These are phyloP conservation scores for Aulographum hederae DNA, from an alignment of 2,329 filamentous ascomycete species.

Conservation along the genomic window DNA sequence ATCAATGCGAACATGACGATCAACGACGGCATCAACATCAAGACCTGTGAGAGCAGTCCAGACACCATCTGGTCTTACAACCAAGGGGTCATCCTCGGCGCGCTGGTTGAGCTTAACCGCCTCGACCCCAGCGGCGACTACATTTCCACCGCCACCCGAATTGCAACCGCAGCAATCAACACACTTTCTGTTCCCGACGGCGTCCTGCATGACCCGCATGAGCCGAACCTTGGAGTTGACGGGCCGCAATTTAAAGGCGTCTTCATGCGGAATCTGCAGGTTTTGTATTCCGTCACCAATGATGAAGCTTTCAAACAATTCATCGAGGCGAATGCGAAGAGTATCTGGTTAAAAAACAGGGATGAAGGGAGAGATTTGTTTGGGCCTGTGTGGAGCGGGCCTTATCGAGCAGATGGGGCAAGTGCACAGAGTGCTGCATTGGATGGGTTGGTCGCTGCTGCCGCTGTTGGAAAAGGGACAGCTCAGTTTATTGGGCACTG, in stretches of 20 bases:
- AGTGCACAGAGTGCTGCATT: background rate
- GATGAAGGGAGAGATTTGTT: conserved; percentile 11
- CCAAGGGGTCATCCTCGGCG: conserved; percentile 42
- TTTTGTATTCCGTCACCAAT: conserved; percentile 34
- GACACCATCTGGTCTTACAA: conserved; percentile 15
- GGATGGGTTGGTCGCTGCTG: background rate
- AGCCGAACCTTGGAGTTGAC: conserved; percentile 13
- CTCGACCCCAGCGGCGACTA: conserved; percentile 17
- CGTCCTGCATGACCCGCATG: conserved; percentile 21
- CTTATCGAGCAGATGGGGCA: background rate
- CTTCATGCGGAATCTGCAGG: conserved; percentile 45
- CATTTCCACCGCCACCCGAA: conserved; percentile 17
- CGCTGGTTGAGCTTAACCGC: conserved; percentile 32
- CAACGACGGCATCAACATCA: conserved; percentile 34
- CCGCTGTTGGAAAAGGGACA: background rate
- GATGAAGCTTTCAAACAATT: conserved; percentile 32
- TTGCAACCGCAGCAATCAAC: conserved; percentile 20
- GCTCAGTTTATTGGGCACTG: background rate
- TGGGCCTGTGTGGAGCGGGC: conserved; percentile 1
- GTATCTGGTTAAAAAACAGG: conserved; percentile 44
- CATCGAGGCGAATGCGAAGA: conserved; percentile 42
- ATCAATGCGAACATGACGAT: conserved; percentile 29
- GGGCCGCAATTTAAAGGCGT: conserved; percentile 55
- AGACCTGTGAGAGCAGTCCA: conserved; percentile 20
- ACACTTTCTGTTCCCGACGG: conserved; percentile 18